Evolutionary conservation across 441 rosid genomes (phyloP).

Genomic region (Pelargonium fulgidum): DNA sequence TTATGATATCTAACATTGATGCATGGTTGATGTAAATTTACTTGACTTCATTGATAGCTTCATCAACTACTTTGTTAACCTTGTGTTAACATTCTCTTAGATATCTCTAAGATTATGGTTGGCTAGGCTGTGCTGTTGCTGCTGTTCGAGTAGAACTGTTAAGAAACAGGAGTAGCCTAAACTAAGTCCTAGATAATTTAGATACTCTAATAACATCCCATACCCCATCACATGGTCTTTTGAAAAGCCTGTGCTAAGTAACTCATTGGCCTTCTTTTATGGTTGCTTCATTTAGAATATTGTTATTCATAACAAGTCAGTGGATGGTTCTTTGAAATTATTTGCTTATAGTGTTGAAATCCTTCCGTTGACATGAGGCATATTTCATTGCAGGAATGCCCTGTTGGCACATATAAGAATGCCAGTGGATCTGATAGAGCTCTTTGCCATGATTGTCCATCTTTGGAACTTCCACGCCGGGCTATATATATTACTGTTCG

Average conservation of each 20-base stretch:
- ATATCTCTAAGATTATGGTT: background rate
- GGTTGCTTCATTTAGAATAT: slow-evolving; percentile 11
- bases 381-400: slow-evolving; percentile 67
- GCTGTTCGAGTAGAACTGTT: background rate
- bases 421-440: slow-evolving; percentile 62
- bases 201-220: too few species aligned
- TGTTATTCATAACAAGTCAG: slow-evolving; percentile 10
- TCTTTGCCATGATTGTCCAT: slow-evolving; percentile 60
- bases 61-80: background rate
- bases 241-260: background rate
- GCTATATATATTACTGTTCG: slow-evolving; percentile 54
- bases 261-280: background rate
- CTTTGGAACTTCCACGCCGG: slow-evolving; percentile 67
- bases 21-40: background rate
- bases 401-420: slow-evolving; percentile 78
- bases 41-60: background rate
- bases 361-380: slow-evolving; percentile 9
- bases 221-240: too few species aligned
- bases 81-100: background rate
- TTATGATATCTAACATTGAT: background rate
- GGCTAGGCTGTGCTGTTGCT: background rate
- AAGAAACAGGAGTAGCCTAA: background rate
- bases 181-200: too few species aligned
- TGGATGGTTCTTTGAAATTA: background rate
- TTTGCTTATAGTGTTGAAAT: background rate